A percentile compares a stretch with the other conserved stretches of the same genome.
Conservation (phyloP, 176 grass and related monocot genomes). For the Puccinellia tenuiflora region DNA sequence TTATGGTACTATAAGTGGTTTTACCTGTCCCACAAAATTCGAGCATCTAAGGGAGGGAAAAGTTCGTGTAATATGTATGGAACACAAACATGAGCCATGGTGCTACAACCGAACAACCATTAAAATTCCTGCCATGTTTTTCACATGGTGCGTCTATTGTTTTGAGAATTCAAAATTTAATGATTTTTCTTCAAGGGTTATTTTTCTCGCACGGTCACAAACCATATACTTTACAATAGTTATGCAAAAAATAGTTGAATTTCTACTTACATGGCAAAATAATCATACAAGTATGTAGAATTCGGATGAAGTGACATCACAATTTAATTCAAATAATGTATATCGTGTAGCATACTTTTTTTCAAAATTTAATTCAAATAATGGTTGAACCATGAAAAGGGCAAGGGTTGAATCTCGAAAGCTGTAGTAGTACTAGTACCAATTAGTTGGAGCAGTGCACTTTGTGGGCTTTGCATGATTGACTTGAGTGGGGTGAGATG, state of each 20-base stretch:
- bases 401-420: neutral
- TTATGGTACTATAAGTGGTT: neutral
- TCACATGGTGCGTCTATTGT: neutral
- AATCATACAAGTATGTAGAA: too few species aligned
- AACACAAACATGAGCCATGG: neutral
- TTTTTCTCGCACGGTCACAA: too few species aligned
- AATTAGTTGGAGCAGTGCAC: neutral
- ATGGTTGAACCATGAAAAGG: neutral
- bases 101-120: too few species aligned
- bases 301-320: too few species aligned
- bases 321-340: neutral
- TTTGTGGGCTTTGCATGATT: constrained; percentile 6
- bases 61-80: neutral
- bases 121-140: neutral
- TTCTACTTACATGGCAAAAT: too few species aligned
- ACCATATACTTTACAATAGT: too few species aligned
- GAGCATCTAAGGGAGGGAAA: neutral
- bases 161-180: too few species aligned
- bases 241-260: too few species aligned
- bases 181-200: too few species aligned
- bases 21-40: neutral
- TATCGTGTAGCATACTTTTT: too few species aligned
- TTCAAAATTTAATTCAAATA: neutral
- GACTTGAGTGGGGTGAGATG: neutral
- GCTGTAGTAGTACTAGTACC: neutral